Evolutionary conservation across 1,139 yeast species (phyloP), one percentile per base, ranked within the genome.

Genomic region (Meyerozyma guilliermondii): DNA sequence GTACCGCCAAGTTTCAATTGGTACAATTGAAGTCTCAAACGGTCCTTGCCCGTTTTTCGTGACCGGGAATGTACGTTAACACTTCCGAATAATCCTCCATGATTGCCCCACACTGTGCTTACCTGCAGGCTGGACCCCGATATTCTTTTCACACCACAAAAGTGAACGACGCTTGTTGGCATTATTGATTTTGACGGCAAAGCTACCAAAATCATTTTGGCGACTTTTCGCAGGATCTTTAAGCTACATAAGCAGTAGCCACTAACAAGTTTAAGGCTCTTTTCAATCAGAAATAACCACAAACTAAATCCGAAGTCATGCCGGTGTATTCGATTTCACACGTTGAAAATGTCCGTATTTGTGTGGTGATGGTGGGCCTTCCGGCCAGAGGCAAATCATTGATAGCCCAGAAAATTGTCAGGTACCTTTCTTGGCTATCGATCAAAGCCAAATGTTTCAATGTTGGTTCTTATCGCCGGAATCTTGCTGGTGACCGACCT

Each of bases 341-440:
- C 54, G 86, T 80, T 35, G 86, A 81, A 51, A 82, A 83, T 55
- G 76, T 82, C 38, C 70, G 86, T 46, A 80, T 84, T 28, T 83
- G 91, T 63, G 91, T 84, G 41, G 83, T 83, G 22, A 82, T 84
- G 85, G 88, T 76, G 43, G 87, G 87, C 3, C 62, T 81, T 39
- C 87, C 87, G 14, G 84, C 84, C 18, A 63, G 86, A 45, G 92
- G 92, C 22, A 84, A 84, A 59, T 80, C 87, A n/a, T 72, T 84
- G 59, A 85, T 85, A 52, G 87, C 91, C 7, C 89, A 83, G 54
- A 84, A 84, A 55, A 78, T 92, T 43, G 96, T 91, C 33, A 76
- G 98, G 41, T 92, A 91, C 59, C 73, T 92, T 44, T 81, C 89
- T 38, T 92, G 98, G 98, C 74, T 91, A 35, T 86, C 95, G 3